These are phyloP conservation scores for Clathrus columnatus DNA, from an alignment of 768 basidiomycete species.

Conservation along the genomic window DNA sequence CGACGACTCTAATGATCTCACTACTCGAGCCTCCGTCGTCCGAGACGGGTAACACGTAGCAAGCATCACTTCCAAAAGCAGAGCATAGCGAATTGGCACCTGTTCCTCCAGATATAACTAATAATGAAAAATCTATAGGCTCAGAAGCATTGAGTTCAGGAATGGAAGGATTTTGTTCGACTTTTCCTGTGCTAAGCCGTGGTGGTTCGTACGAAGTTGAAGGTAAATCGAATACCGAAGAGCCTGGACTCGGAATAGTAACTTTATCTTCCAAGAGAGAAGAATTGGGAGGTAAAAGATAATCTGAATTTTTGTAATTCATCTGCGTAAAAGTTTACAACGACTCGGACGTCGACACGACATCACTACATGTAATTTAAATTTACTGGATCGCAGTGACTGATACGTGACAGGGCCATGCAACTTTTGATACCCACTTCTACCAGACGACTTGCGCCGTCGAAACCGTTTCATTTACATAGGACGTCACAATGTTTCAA, in stretches of 20 bases:
- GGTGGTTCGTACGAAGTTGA: slow-evolving; percentile 26
- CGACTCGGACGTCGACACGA: neutral
- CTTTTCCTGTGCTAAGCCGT: neutral
- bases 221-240: slow-evolving; percentile 70
- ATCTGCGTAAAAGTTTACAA: neutral
- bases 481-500: too few relatives aligned
- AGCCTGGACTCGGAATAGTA: slow-evolving; percentile 45
- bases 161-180: neutral
- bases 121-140: slow-evolving; percentile 33
- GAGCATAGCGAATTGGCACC: slow-evolving; percentile 88
- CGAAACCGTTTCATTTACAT: neutral
- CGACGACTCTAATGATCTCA: slow-evolving; percentile 87
- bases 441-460: neutral
- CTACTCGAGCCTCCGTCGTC: slow-evolving; percentile 95
- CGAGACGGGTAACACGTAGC: slow-evolving; percentile 85
- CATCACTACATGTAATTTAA: neutral
- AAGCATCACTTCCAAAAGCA: slow-evolving; percentile 63
- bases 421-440: neutral
- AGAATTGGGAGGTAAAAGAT: neutral
- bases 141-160: neutral
- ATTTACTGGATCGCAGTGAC: neutral
- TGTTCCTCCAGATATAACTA: slow-evolving; percentile 89
- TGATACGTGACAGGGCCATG: neutral
- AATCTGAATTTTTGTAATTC: neutral
- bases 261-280: neutral